phyloP scores from a whole-genome alignment of 768 basidiomycete species.

The Gloeostereum incarnatum region DNA sequence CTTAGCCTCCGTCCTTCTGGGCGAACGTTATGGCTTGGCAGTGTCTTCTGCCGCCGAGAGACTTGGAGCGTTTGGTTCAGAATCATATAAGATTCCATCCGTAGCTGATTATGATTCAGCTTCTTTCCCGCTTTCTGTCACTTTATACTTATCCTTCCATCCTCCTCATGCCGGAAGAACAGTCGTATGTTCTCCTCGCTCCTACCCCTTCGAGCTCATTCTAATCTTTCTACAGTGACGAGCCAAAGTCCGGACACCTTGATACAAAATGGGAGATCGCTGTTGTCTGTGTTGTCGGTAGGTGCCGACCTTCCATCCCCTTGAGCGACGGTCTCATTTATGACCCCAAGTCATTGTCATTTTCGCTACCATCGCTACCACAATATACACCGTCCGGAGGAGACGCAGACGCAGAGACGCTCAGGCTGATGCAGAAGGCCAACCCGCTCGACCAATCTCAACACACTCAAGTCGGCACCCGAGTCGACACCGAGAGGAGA shows the following conservation, averaged over 20 bases:
- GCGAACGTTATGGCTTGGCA: not conserved
- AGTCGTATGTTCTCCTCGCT: not conserved
- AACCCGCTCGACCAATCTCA: no score
- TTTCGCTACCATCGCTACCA: slow-evolving; percentile 10
- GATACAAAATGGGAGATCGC: slow-evolving; percentile 18
- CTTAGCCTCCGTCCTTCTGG: not conserved
- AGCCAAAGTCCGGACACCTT: slow-evolving; percentile 9
- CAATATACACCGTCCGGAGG: slow-evolving; percentile 9
- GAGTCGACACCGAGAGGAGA: not conserved
- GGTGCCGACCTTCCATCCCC: slow-evolving; percentile 1
- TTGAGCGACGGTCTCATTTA: not conserved
- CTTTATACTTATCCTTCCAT: not conserved
- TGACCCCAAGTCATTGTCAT: slow-evolving; percentile 11
- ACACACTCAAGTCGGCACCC: no score
- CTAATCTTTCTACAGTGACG: not conserved
- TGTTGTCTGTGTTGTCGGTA: slow-evolving; percentile 15
- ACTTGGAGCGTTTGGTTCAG: not conserved
- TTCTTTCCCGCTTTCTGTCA: not conserved
- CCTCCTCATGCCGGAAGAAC: not conserved
- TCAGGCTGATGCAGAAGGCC: slow-evolving; percentile 1
- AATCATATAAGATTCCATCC: not conserved
- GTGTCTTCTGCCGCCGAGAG: not conserved
- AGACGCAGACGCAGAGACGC: not conserved
- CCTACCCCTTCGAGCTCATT: not conserved
- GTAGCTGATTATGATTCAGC: not conserved